Evolutionary conservation across 1,284 basidiomycete species (phyloP), one percentile per base, ranked within the genome.

Genomic region (Leccinum solheimii): DNA sequence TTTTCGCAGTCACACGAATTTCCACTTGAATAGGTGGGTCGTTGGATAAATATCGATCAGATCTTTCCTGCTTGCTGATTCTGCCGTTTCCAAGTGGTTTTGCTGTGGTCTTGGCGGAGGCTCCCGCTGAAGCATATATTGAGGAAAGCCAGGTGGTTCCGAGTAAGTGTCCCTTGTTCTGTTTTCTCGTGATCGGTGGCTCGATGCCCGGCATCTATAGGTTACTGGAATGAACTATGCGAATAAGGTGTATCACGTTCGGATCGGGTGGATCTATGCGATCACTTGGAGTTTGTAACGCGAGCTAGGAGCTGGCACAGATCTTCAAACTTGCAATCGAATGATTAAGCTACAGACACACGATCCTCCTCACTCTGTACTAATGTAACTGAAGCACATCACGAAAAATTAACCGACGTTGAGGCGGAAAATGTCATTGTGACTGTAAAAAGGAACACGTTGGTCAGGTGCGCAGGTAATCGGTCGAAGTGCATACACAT

Each of bases 401-500:
- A 54, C 21, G 40, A 43, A 55, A 23, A 27, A 59, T 66, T 60
- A 76, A 66, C 84, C 86, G 71, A 85, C 82, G 78, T 91, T 91
- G 76, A 96, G 86, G 72, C 92, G 89, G 90, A 96, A 95, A 67
- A 95, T 86, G 76, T 95, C 92, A 77, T 95, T 95, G 74, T 83
- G 81, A 55, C 91, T 93, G 69, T 3, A 11, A 55, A 55, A 58
- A 56, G 53, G 58, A 56, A 59, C 8, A 30, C 27, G 48, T 64
- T 26, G 27, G 56, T 57, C 34, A 53, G 5, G 36, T 21, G 27
- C 51, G 32, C 45, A 27, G 23, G 26, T n/a, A 9, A 27, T 45
- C 16, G 34, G 53, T 16, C 45, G 36, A 52, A 56, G 64, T 61
- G 78, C 89, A 62, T 80, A 95, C 88, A 98, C 92, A 75, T 90